These are phyloP conservation scores for Plasmodium ovale DNA, from an alignment of 169 alveolate species.

Conservation along the genomic window DNA sequence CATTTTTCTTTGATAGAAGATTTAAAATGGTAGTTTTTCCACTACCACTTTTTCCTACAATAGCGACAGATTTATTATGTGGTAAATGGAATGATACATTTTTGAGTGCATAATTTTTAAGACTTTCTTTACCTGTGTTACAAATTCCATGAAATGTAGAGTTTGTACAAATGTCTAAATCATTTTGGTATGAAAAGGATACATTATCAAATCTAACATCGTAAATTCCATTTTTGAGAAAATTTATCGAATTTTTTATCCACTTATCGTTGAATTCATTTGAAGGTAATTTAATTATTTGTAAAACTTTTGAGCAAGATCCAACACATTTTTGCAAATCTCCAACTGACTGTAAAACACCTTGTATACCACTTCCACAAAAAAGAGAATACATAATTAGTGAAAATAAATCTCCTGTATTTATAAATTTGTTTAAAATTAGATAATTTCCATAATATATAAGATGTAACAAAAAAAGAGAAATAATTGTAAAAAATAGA, in stretches of 20 bases:
- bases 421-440: conserved; percentile 69
- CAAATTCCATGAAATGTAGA: too few species aligned
- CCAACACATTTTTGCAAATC: conserved; percentile 81
- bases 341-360: conserved; percentile 76
- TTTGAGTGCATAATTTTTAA: conserved; percentile 24
- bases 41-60: conserved; percentile 95
- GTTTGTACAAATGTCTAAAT: not conserved
- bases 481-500: conserved; percentile 50
- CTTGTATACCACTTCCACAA: conserved; percentile 81
- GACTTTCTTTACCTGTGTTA: not conserved
- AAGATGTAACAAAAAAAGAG: conserved; percentile 48
- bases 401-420: conserved; percentile 83
- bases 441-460: conserved; percentile 72
- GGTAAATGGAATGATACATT: conserved; percentile 56
- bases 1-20: conserved; percentile 91
- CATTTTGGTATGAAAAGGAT: conserved; percentile 31
- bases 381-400: conserved; percentile 79
- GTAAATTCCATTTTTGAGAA: conserved; percentile 27
- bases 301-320: conserved; percentile 73
- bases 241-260: conserved; percentile 25
- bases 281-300: conserved; percentile 48
- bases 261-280: conserved; percentile 46
- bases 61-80: conserved; percentile 88
- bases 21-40: conserved; percentile 95
- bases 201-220: conserved; percentile 47